Conservation (phyloP, 805 yeast species). For the Teunomyces kruisii region DNA sequence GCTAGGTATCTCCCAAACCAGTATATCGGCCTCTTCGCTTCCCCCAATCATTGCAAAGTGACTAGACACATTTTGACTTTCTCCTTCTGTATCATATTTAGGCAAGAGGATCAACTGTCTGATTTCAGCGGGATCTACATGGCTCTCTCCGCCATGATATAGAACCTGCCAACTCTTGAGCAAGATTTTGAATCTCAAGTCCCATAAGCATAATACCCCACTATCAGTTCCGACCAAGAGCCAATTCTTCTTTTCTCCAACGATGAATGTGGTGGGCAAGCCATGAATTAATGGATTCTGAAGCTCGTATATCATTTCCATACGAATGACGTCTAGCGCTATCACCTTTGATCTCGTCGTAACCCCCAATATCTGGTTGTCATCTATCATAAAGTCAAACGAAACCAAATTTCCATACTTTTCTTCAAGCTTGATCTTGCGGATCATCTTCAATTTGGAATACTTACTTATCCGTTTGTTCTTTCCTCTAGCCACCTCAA, state of each 20-base stretch:
- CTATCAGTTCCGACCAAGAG: constrained; percentile 69
- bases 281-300: constrained; percentile 68
- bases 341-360: constrained; percentile 55
- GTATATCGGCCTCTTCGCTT: constrained; percentile 53
- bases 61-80: constrained; percentile 30
- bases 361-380: constrained; percentile 46
- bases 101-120: constrained; percentile 47
- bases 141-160: constrained; percentile 17
- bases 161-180: constrained; percentile 61
- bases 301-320: constrained; percentile 43
- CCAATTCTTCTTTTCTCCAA: constrained; percentile 60
- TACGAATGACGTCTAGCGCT: constrained; percentile 57
- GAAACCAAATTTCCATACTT: constrained; percentile 44
- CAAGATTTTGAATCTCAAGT: constrained; percentile 61
- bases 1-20: constrained; percentile 74
- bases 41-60: constrained; percentile 66
- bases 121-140: constrained; percentile 27
- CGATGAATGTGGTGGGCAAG: constrained; percentile 54
- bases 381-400: constrained; percentile 40
- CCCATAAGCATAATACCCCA: constrained; percentile 82
- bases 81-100: constrained; percentile 26
- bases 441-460: constrained; percentile 29
- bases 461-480: constrained; percentile 30
- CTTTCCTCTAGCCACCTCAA: constrained; percentile 35
- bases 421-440: constrained; percentile 38